Conservation (phyloP, 106 monocot genomes). For the Platanthera zijinensis region DNA sequence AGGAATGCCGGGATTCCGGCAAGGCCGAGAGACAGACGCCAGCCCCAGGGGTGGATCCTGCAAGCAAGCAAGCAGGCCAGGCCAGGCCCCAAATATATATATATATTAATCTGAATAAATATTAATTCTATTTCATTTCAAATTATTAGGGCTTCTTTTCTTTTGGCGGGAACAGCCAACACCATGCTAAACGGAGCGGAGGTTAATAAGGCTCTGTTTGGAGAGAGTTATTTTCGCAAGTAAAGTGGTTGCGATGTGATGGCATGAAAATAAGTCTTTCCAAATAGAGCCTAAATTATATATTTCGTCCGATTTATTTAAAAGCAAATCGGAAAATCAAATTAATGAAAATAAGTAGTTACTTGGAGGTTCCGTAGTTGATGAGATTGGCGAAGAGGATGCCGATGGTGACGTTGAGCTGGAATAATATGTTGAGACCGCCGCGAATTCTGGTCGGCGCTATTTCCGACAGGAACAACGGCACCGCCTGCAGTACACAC, state of each 20-base stretch:
- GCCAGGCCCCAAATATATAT: too few species aligned
- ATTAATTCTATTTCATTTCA: conserved; percentile 21
- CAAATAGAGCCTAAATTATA: too few species aligned
- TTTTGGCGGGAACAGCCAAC: too few species aligned
- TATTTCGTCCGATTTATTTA: conserved; percentile 36
- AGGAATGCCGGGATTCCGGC: conserved; percentile 38
- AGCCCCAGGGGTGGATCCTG: conserved; percentile 36
- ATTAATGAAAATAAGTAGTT: conserved; percentile 12
- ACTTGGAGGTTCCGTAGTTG: conserved; percentile 29
- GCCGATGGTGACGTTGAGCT: conserved; percentile 44
- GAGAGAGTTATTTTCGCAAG: too few species aligned
- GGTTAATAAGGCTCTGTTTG: too few species aligned
- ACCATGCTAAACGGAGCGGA: too few species aligned
- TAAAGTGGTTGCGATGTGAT: too few species aligned
- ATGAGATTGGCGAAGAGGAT: conserved; percentile 47
- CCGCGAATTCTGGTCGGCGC: conserved; percentile 28
- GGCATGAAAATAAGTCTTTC: too few species aligned
- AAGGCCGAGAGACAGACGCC: conserved; percentile 41
- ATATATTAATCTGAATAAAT: conserved; percentile 4
- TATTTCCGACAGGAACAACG: conserved; percentile 32
- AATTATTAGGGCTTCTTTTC: neutral
- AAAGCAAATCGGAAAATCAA: conserved; percentile 47
- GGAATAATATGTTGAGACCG: conserved; percentile 44
- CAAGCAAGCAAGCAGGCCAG: neutral
- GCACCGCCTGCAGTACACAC: conserved; percentile 29